Conservation (phyloP, 805 yeast genomes). For the Candida krabiensis region DNA sequence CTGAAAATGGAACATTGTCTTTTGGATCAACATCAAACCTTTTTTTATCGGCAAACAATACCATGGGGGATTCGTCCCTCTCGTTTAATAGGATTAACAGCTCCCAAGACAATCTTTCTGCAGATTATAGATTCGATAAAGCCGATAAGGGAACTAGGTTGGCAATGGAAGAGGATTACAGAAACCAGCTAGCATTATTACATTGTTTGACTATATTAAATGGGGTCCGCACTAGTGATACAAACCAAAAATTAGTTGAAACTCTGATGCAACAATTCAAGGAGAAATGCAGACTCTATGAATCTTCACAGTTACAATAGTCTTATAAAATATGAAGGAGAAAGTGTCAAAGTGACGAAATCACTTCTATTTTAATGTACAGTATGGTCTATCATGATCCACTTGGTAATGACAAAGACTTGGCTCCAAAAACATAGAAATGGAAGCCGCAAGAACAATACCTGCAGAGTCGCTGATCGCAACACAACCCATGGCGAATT, state of each 20-base stretch:
- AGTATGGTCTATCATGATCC: slow-evolving; percentile 75
- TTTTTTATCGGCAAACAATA: slow-evolving; percentile 1
- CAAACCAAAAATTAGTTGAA: slow-evolving; percentile 59
- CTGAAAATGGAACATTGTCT: slow-evolving; percentile 14
- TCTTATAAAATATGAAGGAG: no score
- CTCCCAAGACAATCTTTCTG: slow-evolving; percentile 1
- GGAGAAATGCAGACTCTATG: slow-evolving; percentile 21
- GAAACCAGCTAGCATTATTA: slow-evolving; percentile 32
- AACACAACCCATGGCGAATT: slow-evolving; percentile 80
- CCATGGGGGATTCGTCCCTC: slow-evolving; percentile 7
- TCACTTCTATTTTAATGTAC: slow-evolving; percentile 42
- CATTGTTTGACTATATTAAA: slow-evolving; percentile 65
- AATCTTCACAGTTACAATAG: not conserved
- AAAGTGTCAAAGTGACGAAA: no score
- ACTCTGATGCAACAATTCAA: slow-evolving; percentile 39
- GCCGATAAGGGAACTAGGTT: not conserved
- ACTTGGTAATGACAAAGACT: slow-evolving; percentile 71
- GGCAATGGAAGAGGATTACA: slow-evolving; percentile 12
- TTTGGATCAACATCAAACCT: slow-evolving; percentile 4
- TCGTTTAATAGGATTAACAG: slow-evolving; percentile 4
- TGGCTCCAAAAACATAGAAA: slow-evolving; percentile 76
- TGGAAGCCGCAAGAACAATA: slow-evolving; percentile 73
- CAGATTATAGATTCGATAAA: not conserved
- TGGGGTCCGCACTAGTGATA: slow-evolving; percentile 52
- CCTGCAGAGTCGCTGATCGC: slow-evolving; percentile 86